A percentile compares a stretch with the other conserved stretches of the same genome.
Evolutionary conservation across 1,284 basidiomycete genomes (phyloP).

Genomic region (Ustilago trichophora): DNA sequence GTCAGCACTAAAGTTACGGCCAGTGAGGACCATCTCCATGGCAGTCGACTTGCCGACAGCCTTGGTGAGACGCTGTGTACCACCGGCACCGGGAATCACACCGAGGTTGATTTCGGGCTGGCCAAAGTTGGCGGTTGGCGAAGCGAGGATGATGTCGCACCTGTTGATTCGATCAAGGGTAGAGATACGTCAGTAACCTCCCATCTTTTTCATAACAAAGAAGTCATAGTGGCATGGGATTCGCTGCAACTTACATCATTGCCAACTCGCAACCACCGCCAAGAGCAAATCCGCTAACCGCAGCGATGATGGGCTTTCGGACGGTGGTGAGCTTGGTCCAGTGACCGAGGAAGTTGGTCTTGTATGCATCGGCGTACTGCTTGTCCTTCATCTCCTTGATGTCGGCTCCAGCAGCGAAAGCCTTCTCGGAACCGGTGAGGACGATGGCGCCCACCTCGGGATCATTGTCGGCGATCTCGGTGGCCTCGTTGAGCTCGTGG

Average conservation of each 20-base stretch:
- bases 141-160: conserved; percentile 93
- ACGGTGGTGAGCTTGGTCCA: conserved; percentile 83
- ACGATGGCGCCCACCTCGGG: conserved; percentile 77
- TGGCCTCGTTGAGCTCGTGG: conserved; percentile 79
- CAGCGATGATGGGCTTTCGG: conserved; percentile 92
- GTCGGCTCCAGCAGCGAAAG: conserved; percentile 92
- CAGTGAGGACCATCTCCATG: conserved; percentile 95
- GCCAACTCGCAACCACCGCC: conserved; percentile 97
- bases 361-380: conserved; percentile 85
- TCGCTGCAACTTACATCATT: conserved; percentile 81
- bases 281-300: conserved; percentile 93
- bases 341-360: conserved; percentile 84
- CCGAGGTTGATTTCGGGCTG: conserved; percentile 98
- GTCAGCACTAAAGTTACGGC: conserved; percentile 75
- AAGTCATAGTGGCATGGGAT: no score
- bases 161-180: no score
- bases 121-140: conserved; percentile 89
- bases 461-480: conserved; percentile 75
- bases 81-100: conserved; percentile 89
- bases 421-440: conserved; percentile 89
- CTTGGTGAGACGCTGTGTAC: conserved; percentile 82
- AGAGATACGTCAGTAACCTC: no score
- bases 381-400: conserved; percentile 95
- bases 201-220: no score
- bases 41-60: conserved; percentile 91